Percentiles rank a stretch among this genome's conserved stretches.
These are phyloP conservation scores for Talaromyces funiculosus DNA, from an alignment of 2,329 filamentous ascomycete species.

Conservation along the genomic window DNA sequence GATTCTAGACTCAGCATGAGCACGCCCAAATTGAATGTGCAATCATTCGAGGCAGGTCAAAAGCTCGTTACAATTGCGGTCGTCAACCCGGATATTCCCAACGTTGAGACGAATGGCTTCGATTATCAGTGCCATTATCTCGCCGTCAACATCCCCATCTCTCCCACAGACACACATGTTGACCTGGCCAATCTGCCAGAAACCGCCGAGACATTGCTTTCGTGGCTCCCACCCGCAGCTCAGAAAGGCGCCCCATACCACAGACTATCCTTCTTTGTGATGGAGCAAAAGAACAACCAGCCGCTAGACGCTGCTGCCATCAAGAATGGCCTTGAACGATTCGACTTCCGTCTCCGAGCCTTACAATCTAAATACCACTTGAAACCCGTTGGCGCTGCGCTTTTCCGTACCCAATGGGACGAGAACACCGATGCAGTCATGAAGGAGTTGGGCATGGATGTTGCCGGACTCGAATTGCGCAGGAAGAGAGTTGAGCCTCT, in stretches of 20 bases:
- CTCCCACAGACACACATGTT: conserved; percentile 55
- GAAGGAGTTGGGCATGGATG: conserved; percentile 67
- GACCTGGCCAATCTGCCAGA: conserved; percentile 58
- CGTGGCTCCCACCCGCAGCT: conserved; percentile 80
- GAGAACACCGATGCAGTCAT: conserved; percentile 82
- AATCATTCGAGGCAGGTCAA: conserved; percentile 75
- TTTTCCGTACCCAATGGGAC: conserved; percentile 90
- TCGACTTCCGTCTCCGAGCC: conserved; percentile 69
- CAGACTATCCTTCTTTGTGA: conserved; percentile 73
- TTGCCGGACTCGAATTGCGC: conserved; percentile 78
- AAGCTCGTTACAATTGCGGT: conserved; percentile 80
- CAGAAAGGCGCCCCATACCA: conserved; percentile 92
- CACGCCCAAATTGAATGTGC: conserved; percentile 70
- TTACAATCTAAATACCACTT: conserved; percentile 66
- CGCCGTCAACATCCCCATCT: conserved; percentile 66
- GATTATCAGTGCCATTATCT: conserved; percentile 80
- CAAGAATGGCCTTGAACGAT: conserved; percentile 48
- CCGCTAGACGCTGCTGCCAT: conserved; percentile 55
- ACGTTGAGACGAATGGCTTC: conserved; percentile 68
- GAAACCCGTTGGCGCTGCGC: conserved; percentile 69
- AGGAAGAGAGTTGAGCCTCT: conserved; percentile 66
- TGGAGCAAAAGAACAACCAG: conserved; percentile 66
- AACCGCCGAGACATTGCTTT: conserved; percentile 61
- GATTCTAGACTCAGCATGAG: conserved; percentile 67
- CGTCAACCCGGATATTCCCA: conserved; percentile 84